Conservation (phyloP, 495 filamentous ascomycete species). For the Penicilliopsis zonata region DNA sequence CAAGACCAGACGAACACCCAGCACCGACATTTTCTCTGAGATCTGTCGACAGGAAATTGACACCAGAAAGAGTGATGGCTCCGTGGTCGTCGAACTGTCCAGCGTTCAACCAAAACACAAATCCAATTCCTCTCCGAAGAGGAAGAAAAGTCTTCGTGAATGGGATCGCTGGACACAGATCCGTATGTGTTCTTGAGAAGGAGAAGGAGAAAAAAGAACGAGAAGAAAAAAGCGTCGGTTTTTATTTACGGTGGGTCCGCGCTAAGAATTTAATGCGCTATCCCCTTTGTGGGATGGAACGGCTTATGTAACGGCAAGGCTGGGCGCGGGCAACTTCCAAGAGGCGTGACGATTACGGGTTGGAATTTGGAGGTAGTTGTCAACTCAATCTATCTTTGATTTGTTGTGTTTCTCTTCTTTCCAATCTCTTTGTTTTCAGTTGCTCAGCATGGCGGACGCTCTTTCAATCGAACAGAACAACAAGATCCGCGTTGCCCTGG, state of each 20-base stretch:
- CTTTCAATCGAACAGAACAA: conserved; percentile 91
- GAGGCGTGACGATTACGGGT: too few species aligned
- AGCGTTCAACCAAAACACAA: conserved; percentile 62
- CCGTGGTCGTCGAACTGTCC: conserved; percentile 79
- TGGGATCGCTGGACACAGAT: conserved; percentile 79
- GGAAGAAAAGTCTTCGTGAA: conserved; percentile 31
- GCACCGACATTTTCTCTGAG: conserved; percentile 55
- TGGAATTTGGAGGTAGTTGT: too few species aligned
- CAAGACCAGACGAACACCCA: conserved; percentile 38
- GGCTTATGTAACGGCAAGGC: neutral
- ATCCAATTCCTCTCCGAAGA: conserved; percentile 16
- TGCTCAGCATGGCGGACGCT: conserved; percentile 56
- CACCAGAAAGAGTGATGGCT: conserved; percentile 63
- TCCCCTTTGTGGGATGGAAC: neutral
- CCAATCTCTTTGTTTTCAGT: conserved; percentile 1
- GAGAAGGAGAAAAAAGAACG: conserved; percentile 21
- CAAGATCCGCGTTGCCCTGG: conserved; percentile 77
- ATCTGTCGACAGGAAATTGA: conserved; percentile 91
- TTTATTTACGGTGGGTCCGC: conserved; percentile 18
- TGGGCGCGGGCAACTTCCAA: too few species aligned
- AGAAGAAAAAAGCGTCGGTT: conserved; percentile 7
- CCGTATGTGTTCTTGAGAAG: conserved; percentile 41
- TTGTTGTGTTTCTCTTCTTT: too few species aligned
- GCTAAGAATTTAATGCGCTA: conserved; percentile 6
- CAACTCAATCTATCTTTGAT: neutral